These are phyloP conservation scores for Eucalyptus grandis DNA, from an alignment of 345 rosid genomes.

Conservation along the genomic window DNA sequence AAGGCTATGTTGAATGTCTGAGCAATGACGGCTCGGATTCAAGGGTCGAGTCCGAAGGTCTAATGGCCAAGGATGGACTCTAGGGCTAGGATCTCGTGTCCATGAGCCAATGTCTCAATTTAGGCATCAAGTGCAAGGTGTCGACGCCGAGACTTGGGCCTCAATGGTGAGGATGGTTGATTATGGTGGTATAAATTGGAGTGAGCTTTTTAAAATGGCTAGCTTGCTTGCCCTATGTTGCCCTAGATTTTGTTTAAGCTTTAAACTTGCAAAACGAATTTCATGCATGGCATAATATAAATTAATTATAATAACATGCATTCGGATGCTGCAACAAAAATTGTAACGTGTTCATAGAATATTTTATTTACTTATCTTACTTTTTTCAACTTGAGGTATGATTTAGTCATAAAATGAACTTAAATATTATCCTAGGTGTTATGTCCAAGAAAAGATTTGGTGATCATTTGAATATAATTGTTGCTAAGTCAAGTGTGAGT, in stretches of 20 bases:
- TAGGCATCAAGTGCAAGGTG: neutral
- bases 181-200: neutral
- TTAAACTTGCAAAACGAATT: neutral
- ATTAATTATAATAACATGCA: neutral
- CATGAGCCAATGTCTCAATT: neutral
- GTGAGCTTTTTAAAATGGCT: neutral
- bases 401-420: neutral
- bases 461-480: neutral
- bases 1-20: neutral
- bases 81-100: neutral
- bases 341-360: neutral
- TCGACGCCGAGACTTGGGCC: fast-evolving
- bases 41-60: neutral
- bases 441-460: neutral
- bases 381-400: neutral
- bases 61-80: neutral
- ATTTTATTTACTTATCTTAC: neutral
- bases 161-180: neutral
- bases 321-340: neutral
- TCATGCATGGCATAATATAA: neutral
- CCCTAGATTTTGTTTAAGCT: neutral
- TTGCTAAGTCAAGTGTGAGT: neutral
- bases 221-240: too few species aligned
- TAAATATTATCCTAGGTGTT: neutral
- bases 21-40: neutral